phyloP scores from a whole-genome alignment of 2,329 filamentous ascomycete species.

The Beauveria brongniartii region DNA sequence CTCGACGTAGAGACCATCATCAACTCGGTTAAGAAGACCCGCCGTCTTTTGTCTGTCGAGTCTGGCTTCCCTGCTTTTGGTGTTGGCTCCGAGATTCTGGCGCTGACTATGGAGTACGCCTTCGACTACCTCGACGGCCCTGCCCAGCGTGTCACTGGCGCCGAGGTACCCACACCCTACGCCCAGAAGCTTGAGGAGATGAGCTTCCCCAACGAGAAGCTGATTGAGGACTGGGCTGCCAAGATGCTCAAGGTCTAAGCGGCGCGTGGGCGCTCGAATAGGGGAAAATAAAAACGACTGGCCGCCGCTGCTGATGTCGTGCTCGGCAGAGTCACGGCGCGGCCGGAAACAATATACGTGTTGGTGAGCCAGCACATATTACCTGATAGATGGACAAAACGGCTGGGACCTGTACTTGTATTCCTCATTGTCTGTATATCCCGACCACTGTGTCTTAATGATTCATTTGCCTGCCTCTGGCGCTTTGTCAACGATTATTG shows the following conservation, averaged over 20 bases:
- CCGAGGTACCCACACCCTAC: constrained; percentile 95
- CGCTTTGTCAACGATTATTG: background rate
- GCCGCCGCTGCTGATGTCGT: background rate
- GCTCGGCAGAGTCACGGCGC: background rate
- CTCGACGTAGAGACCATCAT: constrained; percentile 92
- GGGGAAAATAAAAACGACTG: background rate
- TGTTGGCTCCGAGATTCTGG: constrained; percentile 86
- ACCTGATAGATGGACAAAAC: constrained; percentile 28
- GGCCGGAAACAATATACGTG: background rate
- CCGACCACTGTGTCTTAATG: constrained; percentile 24
- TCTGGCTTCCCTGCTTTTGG: constrained; percentile 95
- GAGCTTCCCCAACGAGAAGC: constrained; percentile 82
- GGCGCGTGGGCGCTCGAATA: too few species aligned
- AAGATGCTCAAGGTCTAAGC: constrained; percentile 76
- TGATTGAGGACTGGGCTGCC: constrained; percentile 81
- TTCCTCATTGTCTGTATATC: constrained; percentile 31
- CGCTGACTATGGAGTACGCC: constrained; percentile 91
- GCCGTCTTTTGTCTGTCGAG: constrained; percentile 82
- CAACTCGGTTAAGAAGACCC: constrained; percentile 98
- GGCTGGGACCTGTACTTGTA: constrained; percentile 34
- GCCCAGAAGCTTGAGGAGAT: constrained; percentile 89
- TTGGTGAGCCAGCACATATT: constrained; percentile 15
- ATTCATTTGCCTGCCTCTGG: constrained; percentile 15
- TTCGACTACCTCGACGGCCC: constrained; percentile 97
- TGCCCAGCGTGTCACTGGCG: constrained; percentile 87